phyloP scores from a whole-genome alignment of 495 filamentous ascomycete genomes.

The Friedmanniomyces simplex region DNA sequence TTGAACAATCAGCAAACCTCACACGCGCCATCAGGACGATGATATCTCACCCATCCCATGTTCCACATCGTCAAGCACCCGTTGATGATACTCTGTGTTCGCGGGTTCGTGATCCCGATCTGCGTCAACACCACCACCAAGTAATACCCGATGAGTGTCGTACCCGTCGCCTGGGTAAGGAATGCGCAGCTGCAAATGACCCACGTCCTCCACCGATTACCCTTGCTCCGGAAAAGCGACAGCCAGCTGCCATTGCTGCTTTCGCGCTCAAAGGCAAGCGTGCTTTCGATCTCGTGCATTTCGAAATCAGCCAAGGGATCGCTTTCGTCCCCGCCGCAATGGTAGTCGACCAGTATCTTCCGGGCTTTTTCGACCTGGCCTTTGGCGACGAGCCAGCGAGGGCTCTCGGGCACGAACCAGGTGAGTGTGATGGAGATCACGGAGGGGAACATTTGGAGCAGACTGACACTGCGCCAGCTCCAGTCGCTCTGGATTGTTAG shows the following conservation, averaged over 20 bases:
- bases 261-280: conserved; percentile 24
- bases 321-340: conserved; percentile 34
- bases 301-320: conserved; percentile 30
- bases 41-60: conserved; percentile 4
- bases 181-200: not conserved
- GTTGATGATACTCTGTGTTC: conserved; percentile 37
- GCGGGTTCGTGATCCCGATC: conserved; percentile 36
- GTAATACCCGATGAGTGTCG: conserved; percentile 43
- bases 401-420: conserved; percentile 11
- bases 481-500: conserved; percentile 38
- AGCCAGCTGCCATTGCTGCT: conserved; percentile 13
- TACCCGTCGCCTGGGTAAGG: conserved; percentile 41
- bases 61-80: conserved; percentile 18
- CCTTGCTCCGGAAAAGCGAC: not conserved
- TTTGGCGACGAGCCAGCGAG: conserved; percentile 3
- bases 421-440: conserved; percentile 20
- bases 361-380: conserved; percentile 10
- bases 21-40: no score
- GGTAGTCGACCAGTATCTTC: conserved; percentile 31
- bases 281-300: conserved; percentile 22
- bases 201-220: conserved; percentile 7
- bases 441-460: conserved; percentile 44
- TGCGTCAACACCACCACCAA: conserved; percentile 36
- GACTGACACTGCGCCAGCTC: conserved; percentile 45
- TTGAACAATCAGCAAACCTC: not conserved